A percentile compares a stretch with the other conserved stretches of the same genome.
phyloP scores from a whole-genome alignment of 139 green algal species.

The Picochlorum sp. region DNA sequence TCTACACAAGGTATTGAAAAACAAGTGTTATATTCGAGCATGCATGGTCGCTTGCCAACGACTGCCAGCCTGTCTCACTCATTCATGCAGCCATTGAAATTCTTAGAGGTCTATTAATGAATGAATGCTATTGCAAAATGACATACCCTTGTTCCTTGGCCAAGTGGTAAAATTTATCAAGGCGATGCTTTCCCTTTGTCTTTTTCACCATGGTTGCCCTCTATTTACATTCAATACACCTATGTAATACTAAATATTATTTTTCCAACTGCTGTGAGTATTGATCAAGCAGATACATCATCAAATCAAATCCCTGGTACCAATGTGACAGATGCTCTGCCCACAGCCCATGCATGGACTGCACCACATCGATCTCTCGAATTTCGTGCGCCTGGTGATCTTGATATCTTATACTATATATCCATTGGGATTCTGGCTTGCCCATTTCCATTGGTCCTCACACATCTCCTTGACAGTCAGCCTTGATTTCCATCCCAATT shows the following conservation, averaged over 20 bases:
- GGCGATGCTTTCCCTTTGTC: conserved; percentile 74
- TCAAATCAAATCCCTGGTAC: no score
- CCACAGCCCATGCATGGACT: no score
- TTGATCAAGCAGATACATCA: background rate
- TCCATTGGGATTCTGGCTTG: conserved; percentile 76
- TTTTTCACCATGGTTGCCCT: conserved; percentile 37
- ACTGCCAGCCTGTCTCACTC: no score
- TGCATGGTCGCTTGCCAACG: no score
- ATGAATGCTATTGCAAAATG: background rate
- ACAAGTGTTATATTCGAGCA: no score
- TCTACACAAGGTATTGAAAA: conserved; percentile 23
- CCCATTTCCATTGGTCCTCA: conserved; percentile 91
- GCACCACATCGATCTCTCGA: no score
- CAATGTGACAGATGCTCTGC: no score
- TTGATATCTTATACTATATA: conserved; percentile 47
- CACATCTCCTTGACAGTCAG: conserved; percentile 84
- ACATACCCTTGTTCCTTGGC: conserved; percentile 91
- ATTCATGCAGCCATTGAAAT: background rate
- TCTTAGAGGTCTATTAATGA: background rate
- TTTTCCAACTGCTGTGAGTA: background rate
- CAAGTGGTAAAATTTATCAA: conserved; percentile 98
- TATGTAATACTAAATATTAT: background rate
- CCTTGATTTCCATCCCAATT: conserved; percentile 88
- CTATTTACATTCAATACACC: background rate
- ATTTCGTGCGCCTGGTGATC: background rate